Evolutionary conservation across 2,329 filamentous ascomycete genomes (phyloP), one percentile per base, ranked within the genome.

Genomic region (Ascomycota sp.): DNA sequence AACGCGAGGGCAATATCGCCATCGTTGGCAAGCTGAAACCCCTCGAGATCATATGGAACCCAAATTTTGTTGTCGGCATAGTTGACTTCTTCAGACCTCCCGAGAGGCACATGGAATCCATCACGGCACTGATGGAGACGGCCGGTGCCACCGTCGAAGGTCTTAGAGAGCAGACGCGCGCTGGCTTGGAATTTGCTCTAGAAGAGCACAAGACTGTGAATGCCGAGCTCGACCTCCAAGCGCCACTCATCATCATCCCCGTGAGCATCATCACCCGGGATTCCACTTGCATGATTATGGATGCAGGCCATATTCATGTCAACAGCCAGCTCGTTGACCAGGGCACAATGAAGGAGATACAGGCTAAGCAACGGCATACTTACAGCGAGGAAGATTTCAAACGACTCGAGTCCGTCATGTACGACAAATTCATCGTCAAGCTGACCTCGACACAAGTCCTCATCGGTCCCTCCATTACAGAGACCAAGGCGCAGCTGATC

Each of bases 191-290:
- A 53, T 98, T 93, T 54, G 91, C 89, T 0, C 61, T 99, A 3
- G 79, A 93, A 47, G 91, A 98, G 50, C 89, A 98, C 62, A 95
- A 92, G 61, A 95, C 89, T 2, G 76, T 98, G 50, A 92, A 98
- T 46, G 86, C 86, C 10, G 82, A 95, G 44, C 64, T 99, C 30
- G 89, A 98, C 52, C 69, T 98, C 9, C 84, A 93, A 49, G 89
- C 89, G 1, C 89, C 89, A 27, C 68, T 99, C 1, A 91, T 99
- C 43, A 95, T 99, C 41, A 72, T 98, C 8, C 89, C 89, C 0
- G 83, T 95, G 48, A 92, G 78, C 46, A 89, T 98, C 37, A 86
- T 76, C 1, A 69, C 74, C 16, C 64, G 75, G 45, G 75, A 70
- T 39, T 82, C 81, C 1, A 78, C 82, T 5, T 98, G 89, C 47